Evolutionary conservation across 306 rosid genomes (phyloP).

Genomic region (Rubus parviflorus): DNA sequence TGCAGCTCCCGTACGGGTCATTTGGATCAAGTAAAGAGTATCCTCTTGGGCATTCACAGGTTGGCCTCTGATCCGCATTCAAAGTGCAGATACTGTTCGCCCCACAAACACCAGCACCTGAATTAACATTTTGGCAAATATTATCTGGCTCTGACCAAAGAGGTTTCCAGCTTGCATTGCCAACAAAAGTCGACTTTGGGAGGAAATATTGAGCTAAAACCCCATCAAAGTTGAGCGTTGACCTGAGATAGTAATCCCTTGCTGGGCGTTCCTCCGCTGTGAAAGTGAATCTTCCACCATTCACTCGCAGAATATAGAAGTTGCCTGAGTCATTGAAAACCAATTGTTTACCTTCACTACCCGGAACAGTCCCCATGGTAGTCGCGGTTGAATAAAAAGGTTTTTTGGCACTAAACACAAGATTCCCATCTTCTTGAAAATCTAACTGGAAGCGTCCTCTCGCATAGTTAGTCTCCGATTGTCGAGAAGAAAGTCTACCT

Average conservation of each 20-base stretch:
- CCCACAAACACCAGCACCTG: constrained; percentile 44
- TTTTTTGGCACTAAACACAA: constrained; percentile 9
- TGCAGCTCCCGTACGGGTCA: constrained; percentile 28
- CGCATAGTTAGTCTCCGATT: constrained; percentile 28
- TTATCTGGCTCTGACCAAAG: constrained; percentile 2
- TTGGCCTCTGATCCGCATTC: constrained; percentile 25
- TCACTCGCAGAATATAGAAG: constrained; percentile 30
- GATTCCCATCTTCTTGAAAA: constrained; percentile 16
- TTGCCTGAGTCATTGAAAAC: constrained; percentile 37
- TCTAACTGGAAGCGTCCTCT: constrained; percentile 26
- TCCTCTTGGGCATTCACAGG: constrained; percentile 30
- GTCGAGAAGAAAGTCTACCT: constrained; percentile 26
- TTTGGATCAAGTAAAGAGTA: constrained; percentile 27
- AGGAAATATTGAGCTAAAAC: constrained; percentile 34
- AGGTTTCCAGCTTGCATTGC: constrained; percentile 11
- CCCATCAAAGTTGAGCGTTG: constrained; percentile 46
- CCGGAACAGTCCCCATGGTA: not conserved
- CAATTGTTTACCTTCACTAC: constrained; percentile 29
- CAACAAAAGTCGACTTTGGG: constrained; percentile 23
- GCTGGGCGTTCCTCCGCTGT: not conserved
- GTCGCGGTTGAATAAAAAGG: constrained; percentile 3
- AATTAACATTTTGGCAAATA: not conserved
- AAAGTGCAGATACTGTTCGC: constrained; percentile 44
- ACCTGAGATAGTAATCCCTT: constrained; percentile 24
- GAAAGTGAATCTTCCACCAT: constrained; percentile 11